Percentiles rank a stretch among this genome's conserved stretches.
These are phyloP conservation scores for Cytospora paraplurivora DNA, from an alignment of 2,329 filamentous ascomycete species.

Conservation along the genomic window DNA sequence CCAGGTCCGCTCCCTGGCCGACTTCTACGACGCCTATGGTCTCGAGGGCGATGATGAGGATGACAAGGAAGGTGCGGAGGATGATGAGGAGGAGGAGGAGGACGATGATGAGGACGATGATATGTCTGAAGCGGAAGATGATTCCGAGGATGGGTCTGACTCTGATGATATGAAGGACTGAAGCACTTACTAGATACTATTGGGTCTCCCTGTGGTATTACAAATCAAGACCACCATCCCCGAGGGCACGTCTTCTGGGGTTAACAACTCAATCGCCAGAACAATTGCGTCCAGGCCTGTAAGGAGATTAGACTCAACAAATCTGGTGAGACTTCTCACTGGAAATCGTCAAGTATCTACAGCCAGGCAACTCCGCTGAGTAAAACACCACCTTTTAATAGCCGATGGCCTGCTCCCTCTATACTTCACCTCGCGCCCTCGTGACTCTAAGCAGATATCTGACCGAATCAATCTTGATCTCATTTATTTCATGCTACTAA, in stretches of 20 bases:
- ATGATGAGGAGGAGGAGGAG: conserved; percentile 57
- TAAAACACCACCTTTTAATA: neutral
- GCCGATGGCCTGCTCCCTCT: no score
- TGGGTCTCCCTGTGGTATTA: neutral
- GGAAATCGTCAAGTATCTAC: neutral
- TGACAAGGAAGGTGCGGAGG: conserved; percentile 59
- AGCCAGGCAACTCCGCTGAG: neutral
- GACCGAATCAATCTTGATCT: no score
- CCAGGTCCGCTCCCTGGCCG: conserved; percentile 69
- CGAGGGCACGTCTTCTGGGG: neutral
- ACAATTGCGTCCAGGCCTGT: neutral
- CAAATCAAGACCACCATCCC: neutral
- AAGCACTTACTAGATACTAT: neutral
- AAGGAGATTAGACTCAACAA: neutral
- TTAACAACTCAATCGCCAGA: neutral
- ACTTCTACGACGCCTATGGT: conserved; percentile 91
- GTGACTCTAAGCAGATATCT: no score
- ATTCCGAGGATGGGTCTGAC: conserved; percentile 39
- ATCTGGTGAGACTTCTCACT: neutral
- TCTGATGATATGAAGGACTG: conserved; percentile 37
- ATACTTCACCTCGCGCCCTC: no score
- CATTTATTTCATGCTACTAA: neutral
- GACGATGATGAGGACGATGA: conserved; percentile 59
- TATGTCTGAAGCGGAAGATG: conserved; percentile 44
- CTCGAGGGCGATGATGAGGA: conserved; percentile 65